Evolutionary conservation across 768 basidiomycete genomes (phyloP).

Genomic region (Kwoniella newhampshirensis): DNA sequence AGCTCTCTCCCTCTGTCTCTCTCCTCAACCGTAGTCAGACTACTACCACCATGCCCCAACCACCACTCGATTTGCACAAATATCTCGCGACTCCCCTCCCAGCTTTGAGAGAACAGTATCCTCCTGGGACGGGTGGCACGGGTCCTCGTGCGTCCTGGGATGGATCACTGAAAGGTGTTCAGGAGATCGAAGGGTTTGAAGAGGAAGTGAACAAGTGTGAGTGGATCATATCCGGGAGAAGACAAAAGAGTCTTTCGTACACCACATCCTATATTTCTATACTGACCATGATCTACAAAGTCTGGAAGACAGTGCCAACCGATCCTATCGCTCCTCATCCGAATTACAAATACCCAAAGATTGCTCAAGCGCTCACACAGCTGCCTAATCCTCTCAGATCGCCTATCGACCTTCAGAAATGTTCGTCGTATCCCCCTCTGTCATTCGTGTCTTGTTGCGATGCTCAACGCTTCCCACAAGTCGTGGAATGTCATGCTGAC

Average conservation of each 20-base stretch:
- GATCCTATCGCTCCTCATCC: constrained; percentile 50
- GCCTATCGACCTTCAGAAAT: constrained; percentile 48
- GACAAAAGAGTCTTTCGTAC: too few species aligned
- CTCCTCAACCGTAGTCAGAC: neutral
- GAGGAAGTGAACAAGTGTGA: constrained; percentile 45
- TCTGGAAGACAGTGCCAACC: constrained; percentile 40
- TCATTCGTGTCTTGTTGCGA: neutral
- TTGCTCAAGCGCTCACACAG: constrained; percentile 39
- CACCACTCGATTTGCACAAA: constrained; percentile 45
- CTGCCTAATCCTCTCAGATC: constrained; percentile 44
- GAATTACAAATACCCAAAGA: constrained; percentile 50
- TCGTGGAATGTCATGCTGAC: neutral
- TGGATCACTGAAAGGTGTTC: constrained; percentile 43
- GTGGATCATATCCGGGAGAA: too few species aligned
- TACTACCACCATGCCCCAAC: constrained; percentile 49
- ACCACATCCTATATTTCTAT: too few species aligned
- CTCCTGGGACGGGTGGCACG: constrained; percentile 49
- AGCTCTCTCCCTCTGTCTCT: too few species aligned
- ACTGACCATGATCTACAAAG: constrained; percentile 26
- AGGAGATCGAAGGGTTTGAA: constrained; percentile 46
- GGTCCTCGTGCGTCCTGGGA: constrained; percentile 39
- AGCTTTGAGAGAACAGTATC: constrained; percentile 46
- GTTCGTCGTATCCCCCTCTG: too few species aligned
- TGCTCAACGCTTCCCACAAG: neutral
- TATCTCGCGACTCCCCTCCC: constrained; percentile 49